These are phyloP conservation scores for Saccharomyces hybrid DNA, from an alignment of 1,139 yeast genomes.

Conservation along the genomic window DNA sequence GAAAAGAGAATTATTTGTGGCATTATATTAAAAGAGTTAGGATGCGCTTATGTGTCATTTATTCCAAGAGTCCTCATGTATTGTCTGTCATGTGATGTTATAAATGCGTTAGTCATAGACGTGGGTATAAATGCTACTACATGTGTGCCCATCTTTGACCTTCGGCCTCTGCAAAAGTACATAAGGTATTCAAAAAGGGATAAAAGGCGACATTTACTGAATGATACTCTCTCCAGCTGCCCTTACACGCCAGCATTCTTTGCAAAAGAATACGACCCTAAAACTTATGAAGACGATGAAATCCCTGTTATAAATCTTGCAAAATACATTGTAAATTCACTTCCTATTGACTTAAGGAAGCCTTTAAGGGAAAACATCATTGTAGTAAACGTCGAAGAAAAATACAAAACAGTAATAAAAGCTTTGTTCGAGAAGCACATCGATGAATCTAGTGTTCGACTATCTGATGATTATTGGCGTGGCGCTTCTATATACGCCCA, in stretches of 20 bases:
- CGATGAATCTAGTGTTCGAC: neutral
- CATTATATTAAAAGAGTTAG: neutral
- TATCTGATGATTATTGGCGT: conserved; percentile 2
- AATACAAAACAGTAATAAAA: neutral
- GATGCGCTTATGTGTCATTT: neutral
- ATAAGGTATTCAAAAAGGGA: neutral
- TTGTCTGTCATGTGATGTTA: conserved; percentile 1
- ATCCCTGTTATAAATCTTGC: neutral
- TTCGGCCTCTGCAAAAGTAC: conserved; percentile 1
- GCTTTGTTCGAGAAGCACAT: neutral
- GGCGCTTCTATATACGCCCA: conserved; percentile 2
- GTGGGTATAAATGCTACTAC: neutral
- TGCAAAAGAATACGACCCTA: neutral
- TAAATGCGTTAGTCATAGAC: conserved; percentile 1
- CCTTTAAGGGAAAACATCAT: conserved; percentile 1
- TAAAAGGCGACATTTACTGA: neutral
- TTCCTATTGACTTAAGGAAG: conserved; percentile 2
- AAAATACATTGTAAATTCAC: neutral
- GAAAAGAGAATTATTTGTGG: conserved; percentile 1
- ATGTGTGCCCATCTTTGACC: conserved; percentile 1
- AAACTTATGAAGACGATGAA: neutral
- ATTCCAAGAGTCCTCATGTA: conserved; percentile 3
- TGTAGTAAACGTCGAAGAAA: neutral
- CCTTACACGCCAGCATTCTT: neutral
- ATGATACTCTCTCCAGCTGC: neutral